Percentiles rank a stretch among this genome's conserved stretches.
These are phyloP conservation scores for Podospora bellae-mahoneyi DNA, from an alignment of 495 filamentous ascomycete genomes.

Conservation along the genomic window DNA sequence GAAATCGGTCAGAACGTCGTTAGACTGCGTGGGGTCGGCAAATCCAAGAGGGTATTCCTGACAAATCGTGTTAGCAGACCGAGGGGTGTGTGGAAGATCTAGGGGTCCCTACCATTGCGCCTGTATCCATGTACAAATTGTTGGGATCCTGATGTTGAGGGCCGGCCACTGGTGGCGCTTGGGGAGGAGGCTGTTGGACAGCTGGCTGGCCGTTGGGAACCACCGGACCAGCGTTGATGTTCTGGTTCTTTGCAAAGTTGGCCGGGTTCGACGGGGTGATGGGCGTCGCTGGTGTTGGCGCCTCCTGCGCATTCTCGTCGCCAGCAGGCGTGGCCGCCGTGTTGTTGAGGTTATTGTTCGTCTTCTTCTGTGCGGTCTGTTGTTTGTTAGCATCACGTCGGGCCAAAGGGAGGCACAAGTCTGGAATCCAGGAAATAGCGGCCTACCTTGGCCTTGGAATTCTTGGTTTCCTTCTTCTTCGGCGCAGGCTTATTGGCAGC, in stretches of 20 bases:
- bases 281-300: conserved; percentile 78
- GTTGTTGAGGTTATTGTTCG: conserved; percentile 53
- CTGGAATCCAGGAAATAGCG: conserved; percentile 32
- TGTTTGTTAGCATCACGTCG: conserved; percentile 36
- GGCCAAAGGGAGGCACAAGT: not conserved
- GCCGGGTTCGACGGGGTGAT: conserved; percentile 77
- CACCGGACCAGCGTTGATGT: conserved; percentile 44
- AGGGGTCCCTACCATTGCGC: conserved; percentile 35
- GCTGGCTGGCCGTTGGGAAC: conserved; percentile 45
- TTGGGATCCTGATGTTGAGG: conserved; percentile 44
- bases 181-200: conserved; percentile 40
- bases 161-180: conserved; percentile 45
- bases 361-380: conserved; percentile 67
- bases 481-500: conserved; percentile 73
- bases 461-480: conserved; percentile 80
- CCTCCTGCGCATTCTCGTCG: conserved; percentile 66
- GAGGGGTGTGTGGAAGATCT: not conserved
- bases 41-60: conserved; percentile 57
- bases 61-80: conserved; percentile 15
- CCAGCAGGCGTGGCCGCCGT: conserved; percentile 69
- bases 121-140: conserved; percentile 35
- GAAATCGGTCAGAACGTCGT: conserved; percentile 82
- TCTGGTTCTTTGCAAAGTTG: conserved; percentile 59
- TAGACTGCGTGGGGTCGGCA: conserved; percentile 54
- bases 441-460: conserved; percentile 71